These are phyloP conservation scores for Pyrenochaeta sp. DNA, from an alignment of 2,329 filamentous ascomycete species.

Conservation along the genomic window DNA sequence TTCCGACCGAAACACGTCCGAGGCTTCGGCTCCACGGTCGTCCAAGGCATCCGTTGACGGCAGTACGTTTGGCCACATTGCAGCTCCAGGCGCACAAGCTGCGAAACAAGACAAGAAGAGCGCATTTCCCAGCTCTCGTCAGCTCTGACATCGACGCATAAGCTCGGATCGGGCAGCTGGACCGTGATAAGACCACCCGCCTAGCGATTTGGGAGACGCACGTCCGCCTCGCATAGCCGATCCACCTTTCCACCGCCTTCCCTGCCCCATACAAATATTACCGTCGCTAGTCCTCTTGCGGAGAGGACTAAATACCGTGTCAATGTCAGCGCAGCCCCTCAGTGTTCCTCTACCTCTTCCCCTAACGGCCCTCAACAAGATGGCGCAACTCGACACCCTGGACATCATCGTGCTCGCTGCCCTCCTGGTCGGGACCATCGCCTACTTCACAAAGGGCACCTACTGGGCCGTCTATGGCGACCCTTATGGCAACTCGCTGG, in stretches of 20 bases:
- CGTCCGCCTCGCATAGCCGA: constrained; percentile 24
- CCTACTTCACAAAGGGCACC: constrained; percentile 97
- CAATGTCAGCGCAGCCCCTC: constrained; percentile 27
- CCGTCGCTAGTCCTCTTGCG: constrained; percentile 38
- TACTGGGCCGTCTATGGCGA: constrained; percentile 91
- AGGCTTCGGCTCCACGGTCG: constrained; percentile 7
- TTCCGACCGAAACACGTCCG: constrained; percentile 11
- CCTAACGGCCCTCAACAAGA: constrained; percentile 54
- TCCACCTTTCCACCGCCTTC: constrained; percentile 22
- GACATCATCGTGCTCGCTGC: constrained; percentile 90
- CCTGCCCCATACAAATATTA: constrained; percentile 35
- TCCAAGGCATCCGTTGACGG: constrained; percentile 30
- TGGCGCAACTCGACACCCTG: constrained; percentile 96
- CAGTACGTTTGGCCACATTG: constrained; percentile 31
- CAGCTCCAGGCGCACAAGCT: not conserved
- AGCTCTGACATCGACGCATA: constrained; percentile 4
- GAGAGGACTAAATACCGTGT: constrained; percentile 29
- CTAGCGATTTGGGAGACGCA: constrained; percentile 17
- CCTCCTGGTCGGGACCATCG: constrained; percentile 85
- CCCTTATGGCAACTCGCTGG: constrained; percentile 81
- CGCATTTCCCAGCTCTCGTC: constrained; percentile 4
- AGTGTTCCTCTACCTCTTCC: constrained; percentile 12
- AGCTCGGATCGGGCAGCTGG: constrained; percentile 6
- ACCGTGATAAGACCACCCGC: constrained; percentile 15
- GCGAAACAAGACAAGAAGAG: not conserved